Conservation (phyloP, 164 flowering plant genomes). For the Piper longum region DNA sequence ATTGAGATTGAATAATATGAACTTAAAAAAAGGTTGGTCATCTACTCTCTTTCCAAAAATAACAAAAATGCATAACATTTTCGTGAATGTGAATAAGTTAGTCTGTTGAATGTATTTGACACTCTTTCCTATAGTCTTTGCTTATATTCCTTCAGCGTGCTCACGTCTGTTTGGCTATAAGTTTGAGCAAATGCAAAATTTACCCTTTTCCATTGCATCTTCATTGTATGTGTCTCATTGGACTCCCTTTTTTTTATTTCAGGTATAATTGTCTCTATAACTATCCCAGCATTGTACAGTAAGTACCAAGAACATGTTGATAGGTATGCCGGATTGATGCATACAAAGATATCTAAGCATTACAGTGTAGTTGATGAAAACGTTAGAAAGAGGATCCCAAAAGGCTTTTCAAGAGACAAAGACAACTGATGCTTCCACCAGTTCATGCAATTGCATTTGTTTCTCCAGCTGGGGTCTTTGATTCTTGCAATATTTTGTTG, state of each 20-base stretch:
- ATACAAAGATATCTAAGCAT: conserved; percentile 44
- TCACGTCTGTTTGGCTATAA: neutral
- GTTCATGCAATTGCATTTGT: neutral
- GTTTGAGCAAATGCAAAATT: neutral
- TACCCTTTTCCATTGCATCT: neutral
- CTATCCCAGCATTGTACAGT: conserved; percentile 73
- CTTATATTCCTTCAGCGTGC: neutral
- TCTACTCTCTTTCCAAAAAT: no score
- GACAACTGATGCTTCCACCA: conserved; percentile 11
- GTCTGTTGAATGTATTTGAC: no score
- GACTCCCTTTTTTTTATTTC: conserved; percentile 5
- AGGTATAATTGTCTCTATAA: conserved; percentile 63
- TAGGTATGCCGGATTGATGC: conserved; percentile 53
- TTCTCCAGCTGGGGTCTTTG: neutral
- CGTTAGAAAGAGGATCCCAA: conserved; percentile 52
- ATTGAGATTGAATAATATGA: no score
- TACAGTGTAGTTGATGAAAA: conserved; percentile 67
- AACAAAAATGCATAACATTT: no score
- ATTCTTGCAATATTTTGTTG: neutral
- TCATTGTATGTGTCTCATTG: neutral
- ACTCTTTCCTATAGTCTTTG: no score
- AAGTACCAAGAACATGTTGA: conserved; percentile 49
- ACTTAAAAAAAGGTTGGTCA: no score
- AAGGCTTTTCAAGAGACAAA: conserved; percentile 44
- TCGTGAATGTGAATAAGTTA: no score